Base-by-base conservation (phyloP, 257 asterid species). In the Echites panduratus region DNA sequence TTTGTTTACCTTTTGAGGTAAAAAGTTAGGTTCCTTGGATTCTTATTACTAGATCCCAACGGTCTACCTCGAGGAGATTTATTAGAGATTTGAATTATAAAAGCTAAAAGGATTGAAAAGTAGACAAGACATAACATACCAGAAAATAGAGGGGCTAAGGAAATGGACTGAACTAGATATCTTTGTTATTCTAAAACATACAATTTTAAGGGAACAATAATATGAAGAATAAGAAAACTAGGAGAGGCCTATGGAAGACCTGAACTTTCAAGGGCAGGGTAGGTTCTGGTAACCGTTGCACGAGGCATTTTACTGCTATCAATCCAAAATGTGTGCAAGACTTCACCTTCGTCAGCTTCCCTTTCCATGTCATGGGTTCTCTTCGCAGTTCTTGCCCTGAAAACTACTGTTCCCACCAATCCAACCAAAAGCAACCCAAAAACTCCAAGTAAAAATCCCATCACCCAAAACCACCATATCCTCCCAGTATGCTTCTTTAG, bases 261-360 rank as follows among this genome's bases (percentile, higher is more conserved):
- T 14, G 84, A 75, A 53, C 80, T 78, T 82, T 93, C 96, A 19
- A 87, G 85, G 56, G 82, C 79, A 9, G 97, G 93, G 73, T 74
- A 87, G 70, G 95, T 92, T 83, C 93, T 89, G 4, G 90, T 89
- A 6, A 77, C 82, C 57, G 81, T 75, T 64, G 97, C 97, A 45
- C 85, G 70, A 35, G 97, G 95, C 90, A 92, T 83, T 81, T 90
- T 92, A 70, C 91, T 90, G 76, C 83, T 78, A 53, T 75, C 78
- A 44, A 92, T 79, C 86, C 94, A 78, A 72, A 81, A 43, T 22
- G 81, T 82, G 13, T 77, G 81, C 64, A 92, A 77, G 70, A 75
- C 70, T 74, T 86, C 96, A n/a, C 87, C 97, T 71, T 84, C 92
- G 12, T 83, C 89, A 32, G 88, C 90, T 75, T 85, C 92, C 59